These are phyloP conservation scores for Monilinia aucupariae DNA, from an alignment of 2,329 filamentous ascomycete species.

Conservation along the genomic window DNA sequence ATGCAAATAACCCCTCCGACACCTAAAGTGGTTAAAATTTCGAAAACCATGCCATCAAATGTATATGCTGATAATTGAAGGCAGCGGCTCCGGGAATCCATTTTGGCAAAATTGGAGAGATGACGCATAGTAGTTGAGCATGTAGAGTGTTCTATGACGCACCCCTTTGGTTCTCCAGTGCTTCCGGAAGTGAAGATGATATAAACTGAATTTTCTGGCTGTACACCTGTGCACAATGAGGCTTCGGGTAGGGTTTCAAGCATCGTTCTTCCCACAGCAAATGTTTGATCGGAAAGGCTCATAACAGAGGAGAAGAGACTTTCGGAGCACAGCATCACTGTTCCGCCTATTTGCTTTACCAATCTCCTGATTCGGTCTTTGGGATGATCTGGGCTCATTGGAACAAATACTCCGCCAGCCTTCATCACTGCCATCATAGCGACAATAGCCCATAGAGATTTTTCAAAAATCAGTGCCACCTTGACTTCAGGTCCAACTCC, in stretches of 20 bases:
- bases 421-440: slow-evolving; percentile 31
- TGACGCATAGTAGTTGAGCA: slow-evolving; percentile 16
- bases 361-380: slow-evolving; percentile 12
- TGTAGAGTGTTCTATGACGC: slow-evolving; percentile 20
- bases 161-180: slow-evolving; percentile 30
- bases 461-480: slow-evolving; percentile 25
- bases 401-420: slow-evolving; percentile 30
- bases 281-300: neutral
- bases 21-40: slow-evolving; percentile 24
- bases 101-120: slow-evolving; percentile 12
- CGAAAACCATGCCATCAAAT: slow-evolving; percentile 24
- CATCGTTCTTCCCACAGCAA: neutral
- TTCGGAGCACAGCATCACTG: slow-evolving; percentile 18
- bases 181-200: slow-evolving; percentile 28
- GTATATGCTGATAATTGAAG: slow-evolving; percentile 26
- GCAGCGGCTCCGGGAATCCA: slow-evolving; percentile 15
- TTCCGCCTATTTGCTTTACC: slow-evolving; percentile 15
- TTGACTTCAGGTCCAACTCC: slow-evolving; percentile 21
- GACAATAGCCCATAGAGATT: slow-evolving; percentile 27
- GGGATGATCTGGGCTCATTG: slow-evolving; percentile 27
- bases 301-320: neutral
- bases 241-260: neutral
- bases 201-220: slow-evolving; percentile 9
- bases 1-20: slow-evolving; percentile 26
- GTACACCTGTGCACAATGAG: neutral